Evolutionary conservation across 2,329 filamentous ascomycete genomes (phyloP).

Genomic region (Cordyceps cateniannulata): DNA sequence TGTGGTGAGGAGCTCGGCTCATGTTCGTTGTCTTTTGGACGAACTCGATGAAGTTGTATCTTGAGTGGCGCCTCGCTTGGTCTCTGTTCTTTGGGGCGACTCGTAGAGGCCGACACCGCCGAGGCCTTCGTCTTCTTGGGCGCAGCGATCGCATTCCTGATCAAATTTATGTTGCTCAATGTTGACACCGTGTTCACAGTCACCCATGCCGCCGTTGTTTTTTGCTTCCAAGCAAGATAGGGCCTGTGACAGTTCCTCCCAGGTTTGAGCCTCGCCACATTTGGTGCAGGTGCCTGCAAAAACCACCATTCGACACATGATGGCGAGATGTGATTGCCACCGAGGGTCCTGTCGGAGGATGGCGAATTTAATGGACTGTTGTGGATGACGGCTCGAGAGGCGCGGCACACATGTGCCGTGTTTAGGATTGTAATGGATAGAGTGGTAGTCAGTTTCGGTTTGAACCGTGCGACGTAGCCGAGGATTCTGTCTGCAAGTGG

Average conservation of each 20-base stretch:
- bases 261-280: conserved; percentile 34
- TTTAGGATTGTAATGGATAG: background rate
- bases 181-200: conserved; percentile 34
- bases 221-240: conserved; percentile 44
- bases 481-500: background rate
- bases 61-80: conserved; percentile 5
- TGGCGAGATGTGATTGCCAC: background rate
- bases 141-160: conserved; percentile 40
- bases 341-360: background rate
- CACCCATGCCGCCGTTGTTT: conserved; percentile 39
- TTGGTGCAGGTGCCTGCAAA: conserved; percentile 38
- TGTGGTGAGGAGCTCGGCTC: background rate
- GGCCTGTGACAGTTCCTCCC: conserved; percentile 39
- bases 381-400: background rate
- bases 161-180: conserved; percentile 40
- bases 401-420: background rate
- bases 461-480: background rate
- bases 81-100: conserved; percentile 3
- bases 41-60: background rate
- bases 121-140: conserved; percentile 36
- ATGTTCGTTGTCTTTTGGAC: conserved; percentile 11
- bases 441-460: background rate
- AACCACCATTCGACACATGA: conserved; percentile 42
- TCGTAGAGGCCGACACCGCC: conserved; percentile 32
- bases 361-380: background rate